Evolutionary conservation across 108 stramenopile species (phyloP), one percentile per base, ranked within the genome.

Genomic region (Pseudonitzschia pungens): DNA sequence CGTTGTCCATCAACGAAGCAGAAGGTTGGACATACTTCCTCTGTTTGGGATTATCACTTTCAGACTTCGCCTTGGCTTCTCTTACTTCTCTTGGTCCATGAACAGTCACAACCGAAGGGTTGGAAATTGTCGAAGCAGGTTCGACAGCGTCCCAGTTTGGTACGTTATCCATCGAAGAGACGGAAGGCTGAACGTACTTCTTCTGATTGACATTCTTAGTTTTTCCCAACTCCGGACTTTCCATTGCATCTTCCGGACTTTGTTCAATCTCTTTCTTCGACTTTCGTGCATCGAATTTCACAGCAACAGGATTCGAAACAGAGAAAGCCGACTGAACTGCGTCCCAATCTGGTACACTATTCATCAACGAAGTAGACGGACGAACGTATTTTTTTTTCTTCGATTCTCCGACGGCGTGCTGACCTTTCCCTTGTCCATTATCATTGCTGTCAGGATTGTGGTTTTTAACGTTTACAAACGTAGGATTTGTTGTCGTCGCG

Each of bases 61-160:
- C 24, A 9, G 54, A 26, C 2, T 26, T 55, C 9, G 12, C 9
- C 26, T 3, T 2, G 2, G 29, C 18, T 62, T 62, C 60, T 4
- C 40, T 40, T 41, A 0, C 29, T 62, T 14, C 7, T 20, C 4
- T 18, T 40, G 60, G 18, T 31, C 26, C 60, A 0, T 36, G 33
- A 62, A 62, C 60, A 62, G 12, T 62, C 14, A 62, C 60, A 40
- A 62, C 60, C 4, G 60, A 62, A 16, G 60, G 60, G 60, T 62
- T 62, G 40, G 60, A 31, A 33, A 33, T 18, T 62, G 60, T 41
- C 9, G 20, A 16, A 62, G 60, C 60, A 21, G 60, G 60, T 33
- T 62, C 11, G n/a, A 33, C 32, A 33, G 40, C 40, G 40, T 62
- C 60, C 32, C 40, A 62, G 60, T 62, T 28, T 14, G 60, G 60